phyloP scores from a whole-genome alignment of 331 rosid species.

The Quercus lobata region DNA sequence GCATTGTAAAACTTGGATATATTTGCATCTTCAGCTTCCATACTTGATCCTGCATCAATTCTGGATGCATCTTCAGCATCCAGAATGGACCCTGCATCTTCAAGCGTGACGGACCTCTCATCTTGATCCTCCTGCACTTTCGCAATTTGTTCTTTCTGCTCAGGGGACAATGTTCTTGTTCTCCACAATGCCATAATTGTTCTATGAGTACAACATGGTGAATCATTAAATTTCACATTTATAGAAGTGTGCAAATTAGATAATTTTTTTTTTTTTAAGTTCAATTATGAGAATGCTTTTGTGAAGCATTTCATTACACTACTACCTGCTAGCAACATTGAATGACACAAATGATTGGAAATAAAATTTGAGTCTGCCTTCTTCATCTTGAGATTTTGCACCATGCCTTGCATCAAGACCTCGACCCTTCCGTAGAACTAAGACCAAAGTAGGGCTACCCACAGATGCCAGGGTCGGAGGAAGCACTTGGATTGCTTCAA shows the following conservation, averaged over 20 bases:
- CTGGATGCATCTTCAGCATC: conserved; percentile 31
- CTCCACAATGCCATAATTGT: conserved; percentile 83
- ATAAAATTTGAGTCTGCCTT: conserved; percentile 83
- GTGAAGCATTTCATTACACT: background rate
- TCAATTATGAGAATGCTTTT: background rate
- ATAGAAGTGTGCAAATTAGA: background rate
- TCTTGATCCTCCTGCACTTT: conserved; percentile 61
- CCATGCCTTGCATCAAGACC: conserved; percentile 79
- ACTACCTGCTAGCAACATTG: conserved; percentile 67
- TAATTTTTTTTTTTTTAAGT: background rate
- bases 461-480: conserved; percentile 69
- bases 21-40: conserved; percentile 46
- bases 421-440: conserved; percentile 60
- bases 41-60: conserved; percentile 17
- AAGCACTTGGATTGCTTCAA: conserved; percentile 67
- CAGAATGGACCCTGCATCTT: conserved; percentile 36
- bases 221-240: conserved; percentile 1
- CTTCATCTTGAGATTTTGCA: conserved; percentile 80
- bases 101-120: conserved; percentile 39
- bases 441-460: conserved; percentile 74
- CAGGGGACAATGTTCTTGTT: conserved; percentile 46
- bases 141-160: conserved; percentile 46
- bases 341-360: conserved; percentile 82
- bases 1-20: conserved; percentile 58
- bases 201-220: conserved; percentile 39